Percentiles rank a stretch among this genome's conserved stretches.
These are phyloP conservation scores for Rosa hybrid DNA, from an alignment of 331 rosid genomes.

Conservation along the genomic window DNA sequence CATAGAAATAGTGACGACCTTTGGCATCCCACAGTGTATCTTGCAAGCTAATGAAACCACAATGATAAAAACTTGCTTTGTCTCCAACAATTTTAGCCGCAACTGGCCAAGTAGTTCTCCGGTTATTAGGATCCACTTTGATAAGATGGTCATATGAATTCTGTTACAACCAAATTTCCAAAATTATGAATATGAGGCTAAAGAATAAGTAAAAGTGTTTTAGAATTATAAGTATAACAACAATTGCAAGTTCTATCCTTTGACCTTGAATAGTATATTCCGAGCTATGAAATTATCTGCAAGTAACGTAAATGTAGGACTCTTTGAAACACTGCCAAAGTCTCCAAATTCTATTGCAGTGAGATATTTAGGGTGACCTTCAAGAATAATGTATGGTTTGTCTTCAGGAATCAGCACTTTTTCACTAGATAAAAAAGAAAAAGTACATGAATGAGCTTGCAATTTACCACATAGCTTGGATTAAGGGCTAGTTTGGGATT, in stretches of 20 bases:
- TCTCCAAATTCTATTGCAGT: too few relatives aligned
- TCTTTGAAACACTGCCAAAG: too few relatives aligned
- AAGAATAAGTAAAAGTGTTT: too few relatives aligned
- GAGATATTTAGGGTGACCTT: not conserved
- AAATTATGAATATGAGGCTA: too few relatives aligned
- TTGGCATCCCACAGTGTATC: conserved; percentile 47
- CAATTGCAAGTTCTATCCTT: too few relatives aligned
- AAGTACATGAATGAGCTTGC: too few relatives aligned
- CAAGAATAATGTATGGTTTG: conserved; percentile 19
- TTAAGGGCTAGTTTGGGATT: too few relatives aligned
- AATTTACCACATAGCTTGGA: too few relatives aligned
- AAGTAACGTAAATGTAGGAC: too few relatives aligned
- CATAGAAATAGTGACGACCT: conserved; percentile 42
- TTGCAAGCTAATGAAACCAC: conserved; percentile 51
- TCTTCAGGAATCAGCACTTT: conserved; percentile 3
- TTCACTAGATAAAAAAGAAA: not conserved
- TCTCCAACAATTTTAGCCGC: conserved; percentile 42
- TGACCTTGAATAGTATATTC: too few relatives aligned
- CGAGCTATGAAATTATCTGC: too few relatives aligned
- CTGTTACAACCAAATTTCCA: conserved; percentile 18
- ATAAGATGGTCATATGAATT: conserved; percentile 34
- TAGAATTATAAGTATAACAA: too few relatives aligned
- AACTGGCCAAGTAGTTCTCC: conserved; percentile 16
- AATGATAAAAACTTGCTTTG: conserved; percentile 38
- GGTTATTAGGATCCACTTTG: not conserved